Base-by-base conservation (phyloP, 2,329 filamentous ascomycete species). In the Fusarium nelsonii region DNA sequence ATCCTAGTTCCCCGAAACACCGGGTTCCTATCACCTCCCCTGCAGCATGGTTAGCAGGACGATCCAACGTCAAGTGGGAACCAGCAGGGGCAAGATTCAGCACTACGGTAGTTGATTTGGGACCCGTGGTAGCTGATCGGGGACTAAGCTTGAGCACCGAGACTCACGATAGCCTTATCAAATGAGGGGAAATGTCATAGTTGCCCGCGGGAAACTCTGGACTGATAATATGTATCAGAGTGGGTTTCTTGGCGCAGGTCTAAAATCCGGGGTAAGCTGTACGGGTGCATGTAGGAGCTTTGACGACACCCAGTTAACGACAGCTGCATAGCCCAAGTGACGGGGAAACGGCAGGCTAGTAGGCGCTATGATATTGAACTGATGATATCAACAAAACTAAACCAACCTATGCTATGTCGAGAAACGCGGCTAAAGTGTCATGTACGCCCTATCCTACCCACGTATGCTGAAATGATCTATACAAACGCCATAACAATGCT, bases 41-140 rank as follows among this genome's bases (percentile, higher is more conserved):
- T 41, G 64, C 53, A 68, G 18, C 49, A 55, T 51, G 20, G 15
- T 40, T n/a, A 33, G 9, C 28, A 33, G 40, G 28, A 14, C 48
- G 20, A 49, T 49, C 20, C 12, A 36, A 12, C 8, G 23, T 32
- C 23, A 37, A 44, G 50, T 59, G 71, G 58, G 45, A 54, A 65
- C 58, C 56, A 43, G 63, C 39, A 59, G 53, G 32, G 39, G 15
- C 37, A 14, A 8, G 20, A 41, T 53, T 46, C 30, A 37, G 28
- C 48, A 40, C 40, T 55, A 72, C 69, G 71, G 71, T 18, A n/a
- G 28, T 71, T 71, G 65, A 59, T 73, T 53, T 73, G 48, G 50
- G 55, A 39, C 58, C 71, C 62, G 63, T 15, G 45, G 32, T 12
- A 26, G 44, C 23, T 44, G 46, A 41, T 56, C 64, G 69, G 68